Evolutionary conservation across 495 filamentous ascomycete genomes (phyloP).

Genomic region (Aspergillus kassunensis): DNA sequence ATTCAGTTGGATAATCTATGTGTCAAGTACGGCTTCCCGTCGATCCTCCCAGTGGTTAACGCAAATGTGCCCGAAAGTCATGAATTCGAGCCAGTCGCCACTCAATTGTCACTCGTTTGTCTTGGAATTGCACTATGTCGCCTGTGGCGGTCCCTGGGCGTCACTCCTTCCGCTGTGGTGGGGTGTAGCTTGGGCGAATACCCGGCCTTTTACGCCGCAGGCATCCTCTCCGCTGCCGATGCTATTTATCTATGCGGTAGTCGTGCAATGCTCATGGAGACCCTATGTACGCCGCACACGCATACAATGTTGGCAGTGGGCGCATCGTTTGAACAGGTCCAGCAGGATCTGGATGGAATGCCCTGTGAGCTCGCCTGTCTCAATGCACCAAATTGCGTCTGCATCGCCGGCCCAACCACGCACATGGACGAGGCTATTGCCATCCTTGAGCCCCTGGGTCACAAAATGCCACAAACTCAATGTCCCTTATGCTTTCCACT

Average conservation of each 20-base stretch:
- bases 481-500: slow-evolving; percentile 80
- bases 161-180: slow-evolving; percentile 68
- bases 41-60: slow-evolving; percentile 17
- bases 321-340: slow-evolving; percentile 31
- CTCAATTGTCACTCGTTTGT: slow-evolving; percentile 73
- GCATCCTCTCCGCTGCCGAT: slow-evolving; percentile 74
- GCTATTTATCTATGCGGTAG: slow-evolving; percentile 76
- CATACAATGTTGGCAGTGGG: slow-evolving; percentile 58
- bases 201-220: slow-evolving; percentile 76
- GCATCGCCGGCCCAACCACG: no score
- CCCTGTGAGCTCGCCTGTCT: neutral
- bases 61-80: slow-evolving; percentile 10
- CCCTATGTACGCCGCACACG: slow-evolving; percentile 65
- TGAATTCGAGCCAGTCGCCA: slow-evolving; percentile 63
- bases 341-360: slow-evolving; percentile 21
- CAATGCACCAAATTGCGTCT: slow-evolving; percentile 29
- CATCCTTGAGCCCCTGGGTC: no score
- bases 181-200: slow-evolving; percentile 89
- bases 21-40: slow-evolving; percentile 28
- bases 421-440: no score
- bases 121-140: slow-evolving; percentile 75
- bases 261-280: slow-evolving; percentile 70
- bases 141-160: slow-evolving; percentile 74
- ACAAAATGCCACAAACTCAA: slow-evolving; percentile 67
- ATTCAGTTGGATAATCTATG: slow-evolving; percentile 27